Evolutionary conservation across 2,329 filamentous ascomycete genomes (phyloP).

Genomic region (Ambrosiella xylebori): DNA sequence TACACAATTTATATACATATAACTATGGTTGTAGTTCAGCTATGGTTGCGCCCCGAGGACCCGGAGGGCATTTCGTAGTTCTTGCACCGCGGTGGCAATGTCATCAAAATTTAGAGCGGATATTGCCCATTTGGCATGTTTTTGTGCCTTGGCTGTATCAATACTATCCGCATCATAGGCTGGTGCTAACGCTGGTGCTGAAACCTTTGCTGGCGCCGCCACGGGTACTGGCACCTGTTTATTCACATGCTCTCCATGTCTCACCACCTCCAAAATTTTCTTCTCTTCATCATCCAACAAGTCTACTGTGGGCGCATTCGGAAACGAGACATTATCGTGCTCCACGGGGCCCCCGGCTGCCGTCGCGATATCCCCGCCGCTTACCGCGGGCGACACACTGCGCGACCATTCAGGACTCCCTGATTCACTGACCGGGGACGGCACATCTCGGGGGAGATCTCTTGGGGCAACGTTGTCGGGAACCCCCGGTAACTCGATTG

Average conservation of each 20-base stretch:
- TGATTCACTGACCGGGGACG: slow-evolving; percentile 10
- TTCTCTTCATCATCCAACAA: neutral
- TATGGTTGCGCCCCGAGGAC: slow-evolving; percentile 40
- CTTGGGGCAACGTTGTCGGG: neutral
- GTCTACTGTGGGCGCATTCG: neutral
- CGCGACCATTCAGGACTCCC: neutral
- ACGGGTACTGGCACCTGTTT: slow-evolving; percentile 2
- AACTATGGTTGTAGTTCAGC: neutral
- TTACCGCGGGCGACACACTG: too few species aligned
- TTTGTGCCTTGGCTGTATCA: slow-evolving; percentile 71
- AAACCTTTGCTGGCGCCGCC: neutral
- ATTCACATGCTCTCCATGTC: neutral
- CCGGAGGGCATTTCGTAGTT: slow-evolving; percentile 59
- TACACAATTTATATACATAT: neutral
- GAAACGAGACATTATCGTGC: neutral
- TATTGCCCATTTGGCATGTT: slow-evolving; percentile 93
- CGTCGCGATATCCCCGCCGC: too few species aligned
- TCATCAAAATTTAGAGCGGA: slow-evolving; percentile 96
- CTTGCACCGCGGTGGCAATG: slow-evolving; percentile 71
- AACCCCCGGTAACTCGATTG: neutral
- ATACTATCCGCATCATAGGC: slow-evolving; percentile 15
- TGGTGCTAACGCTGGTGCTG: neutral
- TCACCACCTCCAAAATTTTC: neutral
- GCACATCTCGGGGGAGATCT: neutral
- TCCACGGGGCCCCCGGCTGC: too few species aligned